Base-by-base conservation (phyloP, 495 filamentous ascomycete genomes). In the Astrocystis sublimbata region DNA sequence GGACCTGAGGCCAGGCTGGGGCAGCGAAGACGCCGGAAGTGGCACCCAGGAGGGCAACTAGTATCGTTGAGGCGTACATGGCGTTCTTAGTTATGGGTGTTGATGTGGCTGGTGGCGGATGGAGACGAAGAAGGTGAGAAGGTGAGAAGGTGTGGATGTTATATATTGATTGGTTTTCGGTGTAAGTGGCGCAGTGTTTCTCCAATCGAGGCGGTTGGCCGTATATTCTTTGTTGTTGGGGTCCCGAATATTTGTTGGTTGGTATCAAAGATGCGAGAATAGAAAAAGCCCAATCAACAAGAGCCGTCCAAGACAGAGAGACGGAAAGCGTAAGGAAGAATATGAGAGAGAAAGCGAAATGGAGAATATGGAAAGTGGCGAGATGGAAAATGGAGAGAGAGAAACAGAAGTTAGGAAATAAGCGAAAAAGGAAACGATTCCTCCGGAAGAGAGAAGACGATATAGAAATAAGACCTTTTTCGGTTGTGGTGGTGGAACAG, bases 61-160 rank as follows among this genome's bases (percentile, higher is more conserved):
- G 61, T 60, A 81, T 61, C 55, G 78, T 70, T 54, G 76, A 76
- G 62, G 70, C 71, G 58, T 74, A 73, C 81, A 85, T 84, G 38
- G 68, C 77, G 4, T 8, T 26, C 40, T 21, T 28, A 15, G 12
- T 47, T 47, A 26, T 28, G 24, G 13, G 7, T 35, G 45, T 50
- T 4, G 45, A 51, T 26, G 43, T 38, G 43, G 17, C n/a, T 10
- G 17, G 1, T 38, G 31, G 57, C 13, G 23, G 41, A 30, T 12
- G 35, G 24, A 8, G n/a, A 40, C 15, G 15, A 50, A 24, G 6
- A 30, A n/a, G 38, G 10, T 28, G 3, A 42, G 43, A 60, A 56
- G 21, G 19, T 41, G 19, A 64, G 30, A 26, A 60, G 28, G 33
- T 6, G 13, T 36, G 13, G 13, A 36, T 13, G 13, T 49, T 49